Percentiles rank a stretch among this genome's conserved stretches.
phyloP scores from a whole-genome alignment of 495 filamentous ascomycete species.

The Hypoxylon intermedium region DNA sequence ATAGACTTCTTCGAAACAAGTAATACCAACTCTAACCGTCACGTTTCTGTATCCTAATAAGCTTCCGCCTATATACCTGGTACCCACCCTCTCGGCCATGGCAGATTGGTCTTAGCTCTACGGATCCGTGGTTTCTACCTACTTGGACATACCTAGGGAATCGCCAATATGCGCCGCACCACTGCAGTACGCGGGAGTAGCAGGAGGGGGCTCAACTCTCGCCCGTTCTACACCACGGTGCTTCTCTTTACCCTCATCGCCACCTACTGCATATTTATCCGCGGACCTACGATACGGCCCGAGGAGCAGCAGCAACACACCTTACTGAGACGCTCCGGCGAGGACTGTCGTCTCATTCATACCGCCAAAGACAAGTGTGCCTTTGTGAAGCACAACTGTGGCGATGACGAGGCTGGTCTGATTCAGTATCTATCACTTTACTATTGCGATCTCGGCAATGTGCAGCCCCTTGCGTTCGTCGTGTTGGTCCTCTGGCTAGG shows the following conservation, averaged over 20 bases:
- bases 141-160: too few relatives aligned
- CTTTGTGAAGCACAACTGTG: constrained; percentile 82
- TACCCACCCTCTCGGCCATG: constrained; percentile 9
- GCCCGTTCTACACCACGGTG: constrained; percentile 48
- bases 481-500: constrained; percentile 83
- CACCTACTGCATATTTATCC: constrained; percentile 43
- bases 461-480: constrained; percentile 76
- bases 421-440: constrained; percentile 89
- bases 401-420: constrained; percentile 87
- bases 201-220: constrained; percentile 37
- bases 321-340: constrained; percentile 21
- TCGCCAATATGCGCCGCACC: constrained; percentile 15
- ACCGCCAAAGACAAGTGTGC: constrained; percentile 79
- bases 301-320: background rate
- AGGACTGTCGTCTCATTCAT: constrained; percentile 83
- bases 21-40: background rate
- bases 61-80: background rate
- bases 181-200: background rate
- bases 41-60: background rate
- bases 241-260: constrained; percentile 48
- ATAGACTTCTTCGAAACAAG: background rate
- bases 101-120: constrained; percentile 4
- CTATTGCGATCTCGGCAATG: constrained; percentile 79
- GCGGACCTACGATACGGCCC: constrained; percentile 7
- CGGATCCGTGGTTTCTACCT: too few relatives aligned